Evolutionary conservation across 495 filamentous ascomycete species (phyloP), one percentile per base, ranked within the genome.

Genomic region (Lophium mytilinum): DNA sequence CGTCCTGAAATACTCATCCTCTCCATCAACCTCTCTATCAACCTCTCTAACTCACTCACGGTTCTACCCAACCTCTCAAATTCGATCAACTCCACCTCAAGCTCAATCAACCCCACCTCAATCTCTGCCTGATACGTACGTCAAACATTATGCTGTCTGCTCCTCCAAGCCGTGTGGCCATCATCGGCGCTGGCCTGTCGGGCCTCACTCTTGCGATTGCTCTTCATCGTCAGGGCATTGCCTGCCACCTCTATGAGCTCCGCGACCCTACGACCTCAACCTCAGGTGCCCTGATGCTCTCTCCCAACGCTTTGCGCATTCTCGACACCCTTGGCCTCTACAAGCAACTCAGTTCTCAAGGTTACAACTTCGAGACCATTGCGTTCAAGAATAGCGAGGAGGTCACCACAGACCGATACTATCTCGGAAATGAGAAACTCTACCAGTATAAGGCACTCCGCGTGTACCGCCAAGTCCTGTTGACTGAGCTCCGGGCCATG

Each of bases 241-340:
- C 68, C 19, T 71, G 66, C 54, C 75, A 67, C 9, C 58, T 81
- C 45, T 81, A 76, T 61, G 77, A 80, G 49, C 60, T 66, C 14
- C 71, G 75, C 18, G 40, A 61, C 9, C 70, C 68, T 0, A 63
- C 66, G 12, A 64, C 66, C 33, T 65, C 68, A 40, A 66, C 72
- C 41, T 76, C 73, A 8, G 79, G 80, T 4, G 79, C 75, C 6
- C 64, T 81, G 43, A 78, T 76, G 73, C 73, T 80, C 36, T 76
- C 75, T 0, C 74, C 78, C 43, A 80, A 81, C 49, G 76, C 75
- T 4, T 66, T 80, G 10, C 72, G 70, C 15, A 63, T 79, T 19
- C 71, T 81, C 6, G 74, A 81, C 42, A 41, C 49, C 9, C 42
- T 80, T 0, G 75, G 68, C n/a, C 64, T 76, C 15, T 81, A 77